Evolutionary conservation across 2,329 filamentous ascomycete genomes (phyloP), one percentile per base, ranked within the genome.

Genomic region (Aspergillus sp.): DNA sequence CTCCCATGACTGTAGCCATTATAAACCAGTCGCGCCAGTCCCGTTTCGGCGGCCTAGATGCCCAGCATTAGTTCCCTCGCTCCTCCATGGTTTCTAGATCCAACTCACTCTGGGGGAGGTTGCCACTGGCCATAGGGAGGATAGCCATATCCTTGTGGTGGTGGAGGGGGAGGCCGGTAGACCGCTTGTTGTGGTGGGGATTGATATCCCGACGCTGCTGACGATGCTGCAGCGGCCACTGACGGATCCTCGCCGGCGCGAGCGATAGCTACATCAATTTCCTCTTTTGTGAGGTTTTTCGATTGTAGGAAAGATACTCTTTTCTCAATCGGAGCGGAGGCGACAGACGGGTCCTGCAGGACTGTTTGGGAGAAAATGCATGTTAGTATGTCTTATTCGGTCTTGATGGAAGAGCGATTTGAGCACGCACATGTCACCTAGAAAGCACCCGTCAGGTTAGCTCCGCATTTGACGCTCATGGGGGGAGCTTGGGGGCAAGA

Each of bases 21-120:
- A 99, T 98, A 77, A 99, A 99, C 90, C 92, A 98, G 72, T 99
- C 95, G 60, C 96, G 85, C 95, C 95, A 99, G 77, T 99, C 95
- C 69, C 95, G 83, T 71, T 86, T 88, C 3, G 92, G 92, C 2
- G 86, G 77, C 60, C 77, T 79, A 42, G 12, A 39, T 36, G 32
- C 30, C 18, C 15, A 3, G 18, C 5, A 20, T 66, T 57, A 60
- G 53, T 17, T 47, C 20, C 17, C 17, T 15, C 3, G 34, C 13
- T 15, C 38, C 12, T 26, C 44, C 32, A 18, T 13, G 8, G 13
- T 18, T 47, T 8, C 2, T 30, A n/a, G 20, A 6, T 20, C 26
- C 32, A 48, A 69, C 78, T 68, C 73, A 81, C 79, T 84, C 81
- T 62, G 81, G 83, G 34, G 81, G 81, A 22, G 73, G 78, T 63